A percentile compares a stretch with the other conserved stretches of the same genome.
phyloP scores from a whole-genome alignment of 2,329 filamentous ascomycete species.

The Calonectria naviculata region DNA sequence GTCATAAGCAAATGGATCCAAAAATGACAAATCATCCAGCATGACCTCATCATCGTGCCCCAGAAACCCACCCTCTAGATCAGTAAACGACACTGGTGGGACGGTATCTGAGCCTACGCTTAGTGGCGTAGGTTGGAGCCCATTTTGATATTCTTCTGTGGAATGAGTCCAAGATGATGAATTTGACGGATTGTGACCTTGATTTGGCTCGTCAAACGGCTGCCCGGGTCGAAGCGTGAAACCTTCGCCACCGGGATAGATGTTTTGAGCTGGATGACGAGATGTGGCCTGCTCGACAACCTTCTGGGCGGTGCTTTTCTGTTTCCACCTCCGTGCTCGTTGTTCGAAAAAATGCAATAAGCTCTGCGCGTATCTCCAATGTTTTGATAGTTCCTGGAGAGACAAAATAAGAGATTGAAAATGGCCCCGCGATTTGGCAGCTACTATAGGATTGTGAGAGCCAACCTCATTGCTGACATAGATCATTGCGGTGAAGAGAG shows the following conservation, averaged over 20 bases:
- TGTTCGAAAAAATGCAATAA: conserved; percentile 6
- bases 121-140: background rate
- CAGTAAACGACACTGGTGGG: background rate
- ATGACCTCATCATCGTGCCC: background rate
- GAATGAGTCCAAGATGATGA: background rate
- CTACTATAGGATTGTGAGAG: background rate
- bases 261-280: background rate
- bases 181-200: background rate
- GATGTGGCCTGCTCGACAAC: background rate
- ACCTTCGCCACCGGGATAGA: background rate
- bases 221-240: background rate
- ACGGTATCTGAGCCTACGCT: background rate
- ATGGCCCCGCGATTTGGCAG: background rate
- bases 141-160: background rate
- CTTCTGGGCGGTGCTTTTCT: background rate
- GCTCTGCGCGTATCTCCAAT: conserved; percentile 6
- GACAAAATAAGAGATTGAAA: background rate
- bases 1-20: background rate
- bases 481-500: background rate
- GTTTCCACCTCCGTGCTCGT: background rate
- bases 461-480: conserved; percentile 7
- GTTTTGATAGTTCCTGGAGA: background rate
- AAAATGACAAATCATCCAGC: background rate
- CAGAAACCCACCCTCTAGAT: background rate
- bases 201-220: background rate